Base-by-base conservation (phyloP, 2,329 filamentous ascomycete genomes). In the Neofusicoccum sp. region DNA sequence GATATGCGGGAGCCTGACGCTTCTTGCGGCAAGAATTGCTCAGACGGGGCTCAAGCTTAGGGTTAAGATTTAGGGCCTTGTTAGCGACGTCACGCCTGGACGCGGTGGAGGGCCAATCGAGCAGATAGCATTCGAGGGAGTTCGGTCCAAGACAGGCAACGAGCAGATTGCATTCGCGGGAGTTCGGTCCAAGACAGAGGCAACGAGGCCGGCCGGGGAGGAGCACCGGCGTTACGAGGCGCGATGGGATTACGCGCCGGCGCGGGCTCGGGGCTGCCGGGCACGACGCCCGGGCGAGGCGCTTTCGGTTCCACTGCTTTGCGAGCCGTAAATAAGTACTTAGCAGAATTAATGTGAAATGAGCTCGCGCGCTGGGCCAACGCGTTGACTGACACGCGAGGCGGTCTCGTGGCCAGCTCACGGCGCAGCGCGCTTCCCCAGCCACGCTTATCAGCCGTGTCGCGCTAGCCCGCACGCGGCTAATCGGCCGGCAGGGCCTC, bases 21-120 rank as follows among this genome's bases (percentile, higher is more conserved):
- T 77, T n/a, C 62, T 75, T 1, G 50, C 68, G 45, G 74, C 70
- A 4, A 66, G 75, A 44, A 39, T 71, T 4, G 68, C 67, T 12
- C 71, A 73, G 31, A 76, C 74, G 3, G 75, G 75, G 5, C 71
- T 63, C 62, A 62, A 71, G 62, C 71, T 74, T 68, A 71, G 34
- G 52, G 70, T 70, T 16, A 70, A 67, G 61, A 66, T 73, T 22
- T 75, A 63, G 44, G 58, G 29, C 9, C 16, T 39, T 29, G 31
- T 41, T 11, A 16, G 22, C 22, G 22, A 22, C 22, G 22, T 22
- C 22, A 22, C 22, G n/a, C n/a, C n/a, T n/a, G n/a, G n/a, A n/a
- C n/a, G n/a, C n/a, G 1, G 22, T 22, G 22, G 22, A 22, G 22
- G 22, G 22, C 2, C 22, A 22, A 22, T 22, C 22, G 22, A 22